These are phyloP conservation scores for Vitis hybrid DNA, from an alignment of 177 flowering plant genomes.

Conservation along the genomic window DNA sequence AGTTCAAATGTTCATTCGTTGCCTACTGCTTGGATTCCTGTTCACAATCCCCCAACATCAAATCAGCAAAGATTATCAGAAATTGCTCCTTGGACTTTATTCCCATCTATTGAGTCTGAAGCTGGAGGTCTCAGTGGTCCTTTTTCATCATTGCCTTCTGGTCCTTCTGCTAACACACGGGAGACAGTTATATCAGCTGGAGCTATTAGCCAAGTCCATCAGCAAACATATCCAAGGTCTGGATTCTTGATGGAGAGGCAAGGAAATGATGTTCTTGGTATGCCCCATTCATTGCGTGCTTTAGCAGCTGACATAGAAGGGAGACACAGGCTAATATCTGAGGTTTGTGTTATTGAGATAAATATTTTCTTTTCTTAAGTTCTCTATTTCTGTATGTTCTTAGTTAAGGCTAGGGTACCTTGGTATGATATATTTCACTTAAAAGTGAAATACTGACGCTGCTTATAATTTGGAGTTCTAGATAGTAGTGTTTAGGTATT, in stretches of 20 bases:
- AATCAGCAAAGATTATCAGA: constrained; percentile 40
- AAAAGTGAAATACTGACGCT: no score
- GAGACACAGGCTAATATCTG: constrained; percentile 50
- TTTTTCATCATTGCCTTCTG: constrained; percentile 34
- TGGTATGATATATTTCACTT: no score
- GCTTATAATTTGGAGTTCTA: no score
- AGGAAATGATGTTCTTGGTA: constrained; percentile 28
- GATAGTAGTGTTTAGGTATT: no score
- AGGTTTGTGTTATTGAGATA: constrained; percentile 28
- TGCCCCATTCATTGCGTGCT: constrained; percentile 32
- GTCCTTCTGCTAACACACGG: constrained; percentile 29
- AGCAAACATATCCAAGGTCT: constrained; percentile 29
- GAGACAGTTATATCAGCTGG: constrained; percentile 28
- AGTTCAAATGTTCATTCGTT: constrained; percentile 25
- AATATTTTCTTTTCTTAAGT: not conserved
- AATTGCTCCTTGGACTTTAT: constrained; percentile 53
- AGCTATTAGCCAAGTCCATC: constrained; percentile 23
- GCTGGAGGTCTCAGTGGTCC: constrained; percentile 40
- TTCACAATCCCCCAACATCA: constrained; percentile 16
- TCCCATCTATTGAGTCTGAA: constrained; percentile 50
- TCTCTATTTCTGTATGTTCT: not conserved
- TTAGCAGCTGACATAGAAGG: constrained; percentile 50
- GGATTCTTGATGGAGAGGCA: constrained; percentile 31
- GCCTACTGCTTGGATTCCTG: constrained; percentile 26
- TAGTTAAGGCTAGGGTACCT: no score